Evolutionary conservation across 2,329 filamentous ascomycete species (phyloP).

Genomic region (Colletotrichum sp.): DNA sequence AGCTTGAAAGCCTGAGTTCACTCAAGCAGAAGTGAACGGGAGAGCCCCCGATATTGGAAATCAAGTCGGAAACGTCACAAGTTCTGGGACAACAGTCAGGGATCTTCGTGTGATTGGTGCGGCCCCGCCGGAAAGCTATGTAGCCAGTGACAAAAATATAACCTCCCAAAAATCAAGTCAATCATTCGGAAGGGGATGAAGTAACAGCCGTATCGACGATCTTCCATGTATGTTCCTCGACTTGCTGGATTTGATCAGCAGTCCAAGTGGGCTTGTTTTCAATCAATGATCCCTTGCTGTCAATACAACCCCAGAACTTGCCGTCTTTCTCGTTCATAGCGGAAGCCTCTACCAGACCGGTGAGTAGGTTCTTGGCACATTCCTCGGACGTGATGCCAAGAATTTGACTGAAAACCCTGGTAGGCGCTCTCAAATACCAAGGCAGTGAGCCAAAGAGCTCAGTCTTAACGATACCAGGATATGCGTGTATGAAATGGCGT

Average conservation of each 20-base stretch:
- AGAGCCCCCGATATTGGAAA: background rate
- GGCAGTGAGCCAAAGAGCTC: constrained; percentile 34
- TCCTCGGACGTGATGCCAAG: constrained; percentile 28
- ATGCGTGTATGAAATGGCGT: constrained; percentile 43
- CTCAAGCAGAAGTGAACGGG: background rate
- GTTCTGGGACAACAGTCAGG: background rate
- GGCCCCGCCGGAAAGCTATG: background rate
- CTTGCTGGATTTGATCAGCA: constrained; percentile 29
- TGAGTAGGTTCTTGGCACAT: constrained; percentile 32
- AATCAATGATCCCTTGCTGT: constrained; percentile 31
- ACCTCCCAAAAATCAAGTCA: background rate
- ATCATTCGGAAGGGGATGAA: background rate
- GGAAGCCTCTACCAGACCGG: constrained; percentile 21
- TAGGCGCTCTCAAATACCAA: constrained; percentile 27
- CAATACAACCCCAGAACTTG: constrained; percentile 31
- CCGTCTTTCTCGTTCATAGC: constrained; percentile 22
- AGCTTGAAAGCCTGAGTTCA: background rate
- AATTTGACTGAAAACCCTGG: constrained; percentile 19
- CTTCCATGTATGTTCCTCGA: constrained; percentile 36
- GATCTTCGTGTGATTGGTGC: background rate
- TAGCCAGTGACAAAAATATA: background rate
- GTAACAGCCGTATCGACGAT: constrained; percentile 25
- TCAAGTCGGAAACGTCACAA: background rate
- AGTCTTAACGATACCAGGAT: constrained; percentile 43
- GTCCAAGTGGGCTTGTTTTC: constrained; percentile 31